Base-by-base conservation (phyloP, 2,329 filamentous ascomycete species). In the Apiospora koreana region DNA sequence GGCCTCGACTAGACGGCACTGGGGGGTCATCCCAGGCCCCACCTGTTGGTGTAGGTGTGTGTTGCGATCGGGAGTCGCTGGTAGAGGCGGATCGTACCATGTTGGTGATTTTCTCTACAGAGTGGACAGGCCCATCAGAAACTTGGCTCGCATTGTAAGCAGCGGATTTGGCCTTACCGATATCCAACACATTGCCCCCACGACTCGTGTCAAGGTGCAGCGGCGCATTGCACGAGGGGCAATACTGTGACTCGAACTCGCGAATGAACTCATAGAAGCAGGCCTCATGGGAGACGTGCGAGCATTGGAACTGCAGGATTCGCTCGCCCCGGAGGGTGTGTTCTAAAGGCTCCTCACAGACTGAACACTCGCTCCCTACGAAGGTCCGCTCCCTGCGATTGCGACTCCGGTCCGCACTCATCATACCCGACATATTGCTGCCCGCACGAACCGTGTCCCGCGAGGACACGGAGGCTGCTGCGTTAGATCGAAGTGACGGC, bases 201-300 rank as follows among this genome's bases (percentile, higher is more conserved):
- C 96, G 89, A 80, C 94, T 97, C 8, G 94, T 96, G 82, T 99
- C 96, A 58, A 99, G 85, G 72, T 95, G 94, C 68, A 99, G 84
- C 25, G 96, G 94, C 73, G 95, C 93, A 84, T 97, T 93, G 82
- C 96, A 99, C 74, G 93, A 93, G 38, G 96, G 96, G 82, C 96
- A 99, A 78, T 94, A 95, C 77, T 98, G 94, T 68, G 93, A 93
- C 75, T 98, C 95, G 71, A 95, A 93, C 78, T 98, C 95, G 77
- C 94, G 93, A 76, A 99, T 97, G 79, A 97, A 98, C 82, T 99
- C 96, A 83, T 98, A 98, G 80, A 99, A 98, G 83, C 96, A 99
- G 45, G 95, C 96, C 81, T 98, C 96, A 80, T 99, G 96, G 14
- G 95, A 94, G 71, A 99, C 95, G 82, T 99, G 96, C n/a, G 92